These are phyloP conservation scores for Thielaviopsis cerberus DNA, from an alignment of 2,329 filamentous ascomycete species.

Conservation along the genomic window DNA sequence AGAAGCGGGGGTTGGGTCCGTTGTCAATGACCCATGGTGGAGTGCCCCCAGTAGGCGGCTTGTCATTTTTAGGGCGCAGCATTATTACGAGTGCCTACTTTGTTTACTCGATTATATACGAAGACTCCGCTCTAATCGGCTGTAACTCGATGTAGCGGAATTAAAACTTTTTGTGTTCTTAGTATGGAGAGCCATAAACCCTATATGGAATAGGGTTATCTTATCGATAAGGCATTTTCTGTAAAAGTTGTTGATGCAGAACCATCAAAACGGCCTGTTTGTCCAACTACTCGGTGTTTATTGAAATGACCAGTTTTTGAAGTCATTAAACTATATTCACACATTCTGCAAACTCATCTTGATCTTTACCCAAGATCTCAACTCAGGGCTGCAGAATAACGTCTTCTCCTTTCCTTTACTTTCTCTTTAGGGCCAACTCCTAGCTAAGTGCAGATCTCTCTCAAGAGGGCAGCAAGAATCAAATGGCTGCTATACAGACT, in stretches of 20 bases:
- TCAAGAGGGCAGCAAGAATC: too few species aligned
- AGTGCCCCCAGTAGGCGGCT: neutral
- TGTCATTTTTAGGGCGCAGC: neutral
- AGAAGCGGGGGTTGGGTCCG: neutral
- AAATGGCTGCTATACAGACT: too few species aligned
- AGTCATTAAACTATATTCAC: too few species aligned
- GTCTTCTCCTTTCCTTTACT: too few species aligned
- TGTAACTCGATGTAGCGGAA: neutral
- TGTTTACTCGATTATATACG: neutral
- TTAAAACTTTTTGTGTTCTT: too few species aligned
- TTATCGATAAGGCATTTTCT: neutral
- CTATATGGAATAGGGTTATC: neutral
- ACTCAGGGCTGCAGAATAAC: too few species aligned
- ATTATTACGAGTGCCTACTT: neutral
- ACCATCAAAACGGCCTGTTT: neutral
- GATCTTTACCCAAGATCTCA: too few species aligned
- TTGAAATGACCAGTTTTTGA: neutral
- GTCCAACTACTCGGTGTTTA: neutral
- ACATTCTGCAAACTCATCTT: too few species aligned
- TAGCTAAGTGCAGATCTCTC: too few species aligned
- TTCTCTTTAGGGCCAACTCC: too few species aligned
- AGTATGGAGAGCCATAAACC: too few species aligned
- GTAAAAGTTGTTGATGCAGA: neutral
- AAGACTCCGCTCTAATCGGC: neutral
- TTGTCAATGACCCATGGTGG: neutral